A percentile compares a stretch with the other conserved stretches of the same genome.
Evolutionary conservation across 352 stramenopile species (phyloP).

Genomic region (Plasmopara muralis): DNA sequence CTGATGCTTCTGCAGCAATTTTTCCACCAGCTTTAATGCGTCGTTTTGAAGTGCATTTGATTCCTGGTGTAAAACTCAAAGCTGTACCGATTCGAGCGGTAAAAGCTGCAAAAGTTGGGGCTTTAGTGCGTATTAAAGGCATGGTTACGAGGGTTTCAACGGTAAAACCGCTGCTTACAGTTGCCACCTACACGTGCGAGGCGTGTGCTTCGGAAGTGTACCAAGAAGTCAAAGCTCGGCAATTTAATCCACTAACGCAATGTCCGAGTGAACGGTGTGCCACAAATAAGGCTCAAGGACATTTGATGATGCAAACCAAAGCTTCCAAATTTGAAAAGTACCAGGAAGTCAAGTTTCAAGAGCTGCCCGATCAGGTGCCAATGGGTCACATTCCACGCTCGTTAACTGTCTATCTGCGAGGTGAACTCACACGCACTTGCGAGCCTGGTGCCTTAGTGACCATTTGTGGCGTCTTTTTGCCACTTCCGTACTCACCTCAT

Average conservation of each 20-base stretch:
- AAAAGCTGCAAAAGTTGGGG: conserved; percentile 91
- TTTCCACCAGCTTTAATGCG: conserved; percentile 92
- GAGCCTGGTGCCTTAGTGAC: conserved; percentile 95
- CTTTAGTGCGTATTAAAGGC: conserved; percentile 93
- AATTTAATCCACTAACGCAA: conserved; percentile 91
- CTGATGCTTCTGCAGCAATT: conserved; percentile 32
- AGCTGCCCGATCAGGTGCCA: conserved; percentile 90
- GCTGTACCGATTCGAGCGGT: conserved; percentile 92
- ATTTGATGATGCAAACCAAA: conserved; percentile 93
- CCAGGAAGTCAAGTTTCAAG: conserved; percentile 98
- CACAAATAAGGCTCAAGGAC: conserved; percentile 68
- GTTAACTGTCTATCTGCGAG: conserved; percentile 88
- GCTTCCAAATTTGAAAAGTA: conserved; percentile 99
- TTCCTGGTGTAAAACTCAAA: conserved; percentile 81
- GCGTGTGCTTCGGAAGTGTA: conserved; percentile 96
- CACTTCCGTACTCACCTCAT: conserved; percentile 88
- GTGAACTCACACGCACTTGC: conserved; percentile 91
- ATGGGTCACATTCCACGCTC: conserved; percentile 97
- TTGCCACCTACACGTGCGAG: conserved; percentile 98
- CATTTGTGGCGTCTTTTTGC: conserved; percentile 95
- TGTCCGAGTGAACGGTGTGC: conserved; percentile 89
- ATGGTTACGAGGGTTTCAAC: conserved; percentile 98
- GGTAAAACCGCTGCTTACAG: conserved; percentile 95
- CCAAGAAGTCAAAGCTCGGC: conserved; percentile 89
- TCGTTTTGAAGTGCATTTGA: conserved; percentile 77